Conservation (phyloP, 2,329 filamentous ascomycete species). For the Pseudogymnoascus destructans region DNA sequence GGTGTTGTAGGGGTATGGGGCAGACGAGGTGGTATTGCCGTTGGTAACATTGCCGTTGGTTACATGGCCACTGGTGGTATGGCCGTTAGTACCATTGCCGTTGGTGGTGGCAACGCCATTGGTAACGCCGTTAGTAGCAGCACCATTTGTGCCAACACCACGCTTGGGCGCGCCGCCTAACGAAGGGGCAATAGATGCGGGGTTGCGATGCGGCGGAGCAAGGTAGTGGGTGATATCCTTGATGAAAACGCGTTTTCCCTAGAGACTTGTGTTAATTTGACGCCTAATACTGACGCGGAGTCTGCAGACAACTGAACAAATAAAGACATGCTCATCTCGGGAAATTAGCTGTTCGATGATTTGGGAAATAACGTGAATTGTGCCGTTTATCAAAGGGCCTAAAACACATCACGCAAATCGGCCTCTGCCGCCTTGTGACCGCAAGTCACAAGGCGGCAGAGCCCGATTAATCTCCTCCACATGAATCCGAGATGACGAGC, state of each 20-base stretch:
- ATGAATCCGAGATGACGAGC: not conserved
- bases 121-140: slow-evolving; percentile 17
- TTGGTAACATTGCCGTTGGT: slow-evolving; percentile 25
- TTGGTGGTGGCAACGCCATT: slow-evolving; percentile 15
- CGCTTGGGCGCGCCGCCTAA: slow-evolving; percentile 32
- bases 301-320: slow-evolving; percentile 3
- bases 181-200: slow-evolving; percentile 65
- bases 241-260: slow-evolving; percentile 91
- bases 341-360: not conserved
- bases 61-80: slow-evolving; percentile 20
- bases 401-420: not conserved
- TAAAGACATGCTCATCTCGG: not conserved
- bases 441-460: not conserved
- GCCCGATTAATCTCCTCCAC: not conserved
- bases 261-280: slow-evolving; percentile 31
- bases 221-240: slow-evolving; percentile 96
- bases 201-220: slow-evolving; percentile 57
- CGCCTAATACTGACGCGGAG: slow-evolving; percentile 12
- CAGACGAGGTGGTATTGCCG: slow-evolving; percentile 22
- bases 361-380: not conserved
- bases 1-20: slow-evolving; percentile 46
- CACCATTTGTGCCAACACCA: slow-evolving; percentile 23
- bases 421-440: not conserved
- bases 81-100: slow-evolving; percentile 7
- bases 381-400: not conserved